Base-by-base conservation (phyloP, 441 rosid genomes). In the Gossypium davidsonii region DNA sequence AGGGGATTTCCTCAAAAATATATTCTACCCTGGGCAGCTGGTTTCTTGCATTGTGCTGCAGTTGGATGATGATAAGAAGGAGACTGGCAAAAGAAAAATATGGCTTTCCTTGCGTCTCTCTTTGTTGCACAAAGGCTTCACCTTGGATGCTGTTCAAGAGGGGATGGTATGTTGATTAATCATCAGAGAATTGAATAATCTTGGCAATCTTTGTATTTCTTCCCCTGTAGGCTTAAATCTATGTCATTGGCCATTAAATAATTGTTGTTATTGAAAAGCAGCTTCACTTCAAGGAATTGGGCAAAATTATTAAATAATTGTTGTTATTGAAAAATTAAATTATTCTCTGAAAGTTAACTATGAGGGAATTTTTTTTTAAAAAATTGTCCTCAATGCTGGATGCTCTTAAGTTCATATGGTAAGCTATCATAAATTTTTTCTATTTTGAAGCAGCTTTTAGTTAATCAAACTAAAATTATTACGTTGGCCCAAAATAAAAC, bases 81-180 rank as follows among this genome's bases (percentile, higher is more conserved):
- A 93, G 78, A 87, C 74, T 42, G 87, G 93, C 34, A 91, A 87
- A 81, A 81, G 90, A 76, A 96, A 87, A 82, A 89, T 93, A 60
- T 88, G 96, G 96, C 98, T 96, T 82, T 93, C 98, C 61, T 76
- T 91, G 87, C 87, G 85, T 23, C 97, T 96, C 73, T 93, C 98
- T 71, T 73, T 87, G 76, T 75, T 96, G 86, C 92, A 93, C 73
- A 89, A 87, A 73, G 91, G 93, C 70, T 87, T 89, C 75, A 81
- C 87, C 57, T 79, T 91, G 72, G 98, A 93, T 75, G 77, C 89
- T 78, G 56, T 91, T 78, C 97, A 96, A 80, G 96, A 83, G 71
- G 97, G 97, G 78, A 96, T 96, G 99, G 99, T 96, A 88, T 79
- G 95, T 62, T 57, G 67, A 39, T 23, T 52, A 71, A 25, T 67